Evolutionary conservation across 208 protist genomes (phyloP).

Genomic region (Tritrichomonas foetus): DNA sequence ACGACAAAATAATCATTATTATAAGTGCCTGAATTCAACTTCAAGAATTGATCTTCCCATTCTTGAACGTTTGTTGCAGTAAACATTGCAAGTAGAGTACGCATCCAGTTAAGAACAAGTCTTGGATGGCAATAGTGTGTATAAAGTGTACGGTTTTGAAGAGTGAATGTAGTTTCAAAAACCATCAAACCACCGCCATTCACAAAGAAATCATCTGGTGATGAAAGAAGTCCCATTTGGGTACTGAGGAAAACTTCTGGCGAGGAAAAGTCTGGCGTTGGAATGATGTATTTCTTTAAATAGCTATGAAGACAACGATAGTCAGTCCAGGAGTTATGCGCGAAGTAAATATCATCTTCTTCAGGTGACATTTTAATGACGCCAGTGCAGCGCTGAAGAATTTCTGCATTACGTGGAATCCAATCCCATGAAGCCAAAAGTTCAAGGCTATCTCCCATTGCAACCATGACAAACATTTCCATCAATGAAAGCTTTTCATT

Average conservation of each 20-base stretch:
- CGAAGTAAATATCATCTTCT: not conserved
- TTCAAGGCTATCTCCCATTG: not conserved
- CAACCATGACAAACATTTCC: not conserved
- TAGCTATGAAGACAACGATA: not conserved
- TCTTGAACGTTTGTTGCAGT: not conserved
- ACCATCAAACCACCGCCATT: slow-evolving; percentile 62
- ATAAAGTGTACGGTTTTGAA: slow-evolving; percentile 59
- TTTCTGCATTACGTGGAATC: not conserved
- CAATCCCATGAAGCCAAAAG: not conserved
- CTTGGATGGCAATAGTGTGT: not conserved
- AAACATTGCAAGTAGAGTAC: not conserved
- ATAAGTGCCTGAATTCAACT: slow-evolving; percentile 23
- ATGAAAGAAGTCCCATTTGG: slow-evolving; percentile 60
- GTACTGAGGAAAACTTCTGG: not conserved
- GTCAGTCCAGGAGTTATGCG: not conserved
- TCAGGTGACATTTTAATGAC: not conserved
- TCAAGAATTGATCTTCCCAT: not conserved
- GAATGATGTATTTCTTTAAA: not conserved
- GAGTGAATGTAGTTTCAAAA: slow-evolving; percentile 66
- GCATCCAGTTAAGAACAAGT: not conserved
- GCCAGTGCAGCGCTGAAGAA: not conserved
- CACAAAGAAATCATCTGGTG: slow-evolving; percentile 76
- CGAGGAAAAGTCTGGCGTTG: not conserved
- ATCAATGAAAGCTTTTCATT: no score
- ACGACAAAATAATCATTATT: slow-evolving; percentile 38